These are phyloP conservation scores for Rosellinia necatrix DNA, from an alignment of 2,329 filamentous ascomycete species.

Conservation along the genomic window DNA sequence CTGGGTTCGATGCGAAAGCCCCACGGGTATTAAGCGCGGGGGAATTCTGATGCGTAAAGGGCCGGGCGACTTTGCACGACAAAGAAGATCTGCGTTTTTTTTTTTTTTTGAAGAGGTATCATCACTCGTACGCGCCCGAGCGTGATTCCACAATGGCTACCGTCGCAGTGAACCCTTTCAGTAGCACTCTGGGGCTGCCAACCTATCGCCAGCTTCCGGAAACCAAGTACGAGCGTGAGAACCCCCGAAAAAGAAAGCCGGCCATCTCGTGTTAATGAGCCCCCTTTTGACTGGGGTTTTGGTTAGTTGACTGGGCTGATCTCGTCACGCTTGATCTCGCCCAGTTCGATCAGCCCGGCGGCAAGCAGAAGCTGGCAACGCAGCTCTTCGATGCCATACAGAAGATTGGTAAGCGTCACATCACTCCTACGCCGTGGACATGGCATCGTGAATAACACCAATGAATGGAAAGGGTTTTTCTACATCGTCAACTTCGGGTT, in stretches of 20 bases:
- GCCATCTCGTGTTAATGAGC: neutral
- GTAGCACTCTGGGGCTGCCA: slow-evolving; percentile 29
- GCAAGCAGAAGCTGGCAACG: slow-evolving; percentile 57
- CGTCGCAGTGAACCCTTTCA: slow-evolving; percentile 25
- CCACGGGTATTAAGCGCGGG: slow-evolving; percentile 13
- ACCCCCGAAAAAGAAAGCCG: neutral
- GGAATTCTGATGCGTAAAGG: neutral
- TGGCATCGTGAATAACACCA: neutral
- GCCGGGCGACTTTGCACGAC: neutral
- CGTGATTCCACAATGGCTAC: slow-evolving; percentile 27
- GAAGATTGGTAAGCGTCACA: slow-evolving; percentile 43
- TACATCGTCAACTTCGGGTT: slow-evolving; percentile 67
- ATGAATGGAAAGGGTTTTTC: slow-evolving; percentile 61
- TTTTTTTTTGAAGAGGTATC: slow-evolving; percentile 2
- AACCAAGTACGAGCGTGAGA: slow-evolving; percentile 43
- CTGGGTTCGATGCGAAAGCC: slow-evolving; percentile 3
- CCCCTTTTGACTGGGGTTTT: neutral
- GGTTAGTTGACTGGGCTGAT: slow-evolving; percentile 55
- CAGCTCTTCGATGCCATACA: slow-evolving; percentile 60
- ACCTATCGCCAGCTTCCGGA: slow-evolving; percentile 43
- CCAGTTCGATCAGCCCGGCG: slow-evolving; percentile 57
- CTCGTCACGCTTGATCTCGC: slow-evolving; percentile 61
- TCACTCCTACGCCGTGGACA: neutral
- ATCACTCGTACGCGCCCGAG: neutral
- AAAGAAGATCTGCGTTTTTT: no score